Percentiles rank a stretch among this genome's conserved stretches.
phyloP scores from a whole-genome alignment of 345 rosid genomes.

The Turritis glabra region DNA sequence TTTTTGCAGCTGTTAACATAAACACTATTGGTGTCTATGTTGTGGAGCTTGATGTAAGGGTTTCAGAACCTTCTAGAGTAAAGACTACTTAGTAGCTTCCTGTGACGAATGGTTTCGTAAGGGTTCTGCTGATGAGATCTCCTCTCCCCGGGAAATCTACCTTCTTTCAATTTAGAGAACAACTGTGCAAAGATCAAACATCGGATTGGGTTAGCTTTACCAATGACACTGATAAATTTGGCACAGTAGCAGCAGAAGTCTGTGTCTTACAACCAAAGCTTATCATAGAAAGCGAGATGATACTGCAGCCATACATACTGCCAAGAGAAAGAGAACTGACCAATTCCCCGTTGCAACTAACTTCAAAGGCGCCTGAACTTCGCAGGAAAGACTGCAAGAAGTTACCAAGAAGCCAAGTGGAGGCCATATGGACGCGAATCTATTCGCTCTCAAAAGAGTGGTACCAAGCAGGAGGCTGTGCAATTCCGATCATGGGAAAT shows the following conservation, averaged over 20 bases:
- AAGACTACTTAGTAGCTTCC: slow-evolving; percentile 7
- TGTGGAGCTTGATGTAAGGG: not conserved
- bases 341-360: slow-evolving; percentile 59
- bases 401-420: slow-evolving; percentile 80
- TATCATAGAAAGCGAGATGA: not conserved
- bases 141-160: slow-evolving; percentile 74
- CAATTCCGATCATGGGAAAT: slow-evolving; percentile 64
- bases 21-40: not conserved
- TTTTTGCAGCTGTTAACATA: not conserved
- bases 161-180: slow-evolving; percentile 73
- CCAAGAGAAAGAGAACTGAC: slow-evolving; percentile 39
- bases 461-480: slow-evolving; percentile 64
- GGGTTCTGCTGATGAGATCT: slow-evolving; percentile 52
- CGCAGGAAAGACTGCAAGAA: slow-evolving; percentile 66
- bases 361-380: slow-evolving; percentile 82
- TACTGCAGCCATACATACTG: not conserved
- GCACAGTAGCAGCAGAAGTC: not conserved
- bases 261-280: not conserved
- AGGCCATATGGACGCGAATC: slow-evolving; percentile 67
- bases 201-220: not conserved
- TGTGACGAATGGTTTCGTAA: slow-evolving; percentile 34
- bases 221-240: not conserved
- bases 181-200: slow-evolving; percentile 43
- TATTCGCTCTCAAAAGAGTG: slow-evolving; percentile 59
- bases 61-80: not conserved